Evolutionary conservation across 768 basidiomycete genomes (phyloP).

Genomic region (Trametes gibbosa): DNA sequence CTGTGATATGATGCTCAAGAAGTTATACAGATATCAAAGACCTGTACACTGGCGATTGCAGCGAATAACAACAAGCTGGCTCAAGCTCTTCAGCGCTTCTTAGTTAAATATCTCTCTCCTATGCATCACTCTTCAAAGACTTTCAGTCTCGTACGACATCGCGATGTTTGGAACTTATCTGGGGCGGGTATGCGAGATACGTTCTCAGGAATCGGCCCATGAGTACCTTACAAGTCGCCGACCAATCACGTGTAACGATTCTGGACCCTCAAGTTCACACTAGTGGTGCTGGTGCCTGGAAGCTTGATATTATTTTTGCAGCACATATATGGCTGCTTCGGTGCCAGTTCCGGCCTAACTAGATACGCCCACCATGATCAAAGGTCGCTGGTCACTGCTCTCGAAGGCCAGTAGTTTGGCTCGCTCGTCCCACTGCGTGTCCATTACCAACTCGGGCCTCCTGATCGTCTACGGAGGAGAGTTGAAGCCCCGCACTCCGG

Average conservation of each 20-base stretch:
- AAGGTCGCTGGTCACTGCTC: conserved; percentile 31
- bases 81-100: too few species aligned
- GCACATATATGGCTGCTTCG: not conserved
- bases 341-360: not conserved
- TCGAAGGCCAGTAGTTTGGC: conserved; percentile 22
- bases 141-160: too few species aligned
- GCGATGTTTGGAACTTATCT: not conserved
- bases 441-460: conserved; percentile 27
- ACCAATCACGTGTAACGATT: not conserved
- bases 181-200: not conserved
- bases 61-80: too few species aligned
- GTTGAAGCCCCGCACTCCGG: conserved; percentile 39
- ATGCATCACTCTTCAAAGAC: too few species aligned
- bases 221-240: not conserved
- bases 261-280: not conserved
- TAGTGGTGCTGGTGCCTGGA: not conserved
- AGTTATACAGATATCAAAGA: too few species aligned
- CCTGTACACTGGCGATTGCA: too few species aligned
- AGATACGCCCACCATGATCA: conserved; percentile 7
- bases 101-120: too few species aligned
- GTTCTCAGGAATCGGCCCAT: not conserved
- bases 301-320: not conserved
- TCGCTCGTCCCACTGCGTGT: conserved; percentile 44
- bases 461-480: conserved; percentile 45
- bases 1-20: too few species aligned